These are phyloP conservation scores for Penicillium angulare DNA, from an alignment of 495 filamentous ascomycete species.

Conservation along the genomic window DNA sequence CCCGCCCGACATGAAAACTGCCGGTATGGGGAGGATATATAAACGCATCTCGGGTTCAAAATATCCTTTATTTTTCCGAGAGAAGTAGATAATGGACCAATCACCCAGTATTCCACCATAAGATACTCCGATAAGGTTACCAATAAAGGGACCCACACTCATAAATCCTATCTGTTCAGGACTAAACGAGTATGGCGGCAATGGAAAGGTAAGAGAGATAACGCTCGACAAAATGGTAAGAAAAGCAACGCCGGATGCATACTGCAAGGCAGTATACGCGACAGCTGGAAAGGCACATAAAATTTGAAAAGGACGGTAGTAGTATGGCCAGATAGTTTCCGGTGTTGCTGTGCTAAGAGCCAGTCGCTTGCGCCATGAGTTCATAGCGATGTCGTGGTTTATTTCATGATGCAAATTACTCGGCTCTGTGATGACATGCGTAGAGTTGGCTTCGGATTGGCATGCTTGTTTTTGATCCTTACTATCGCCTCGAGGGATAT, in stretches of 20 bases:
- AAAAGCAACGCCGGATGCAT: constrained; percentile 36
- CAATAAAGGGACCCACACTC: constrained; percentile 40
- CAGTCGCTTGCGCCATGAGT: constrained; percentile 25
- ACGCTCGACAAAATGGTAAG: constrained; percentile 34
- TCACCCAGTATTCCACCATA: constrained; percentile 41
- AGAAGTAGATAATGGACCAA: constrained; percentile 34
- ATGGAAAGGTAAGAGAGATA: constrained; percentile 30
- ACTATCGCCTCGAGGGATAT: neutral
- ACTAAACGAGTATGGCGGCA: constrained; percentile 42
- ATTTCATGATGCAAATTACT: constrained; percentile 18
- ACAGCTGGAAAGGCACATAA: constrained; percentile 37
- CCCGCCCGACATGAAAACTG: constrained; percentile 24
- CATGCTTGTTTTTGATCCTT: neutral
- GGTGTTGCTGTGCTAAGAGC: constrained; percentile 24
- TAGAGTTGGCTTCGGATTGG: constrained; percentile 3
- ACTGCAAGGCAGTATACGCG: constrained; percentile 38
- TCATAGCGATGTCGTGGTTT: constrained; percentile 24
- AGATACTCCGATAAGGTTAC: constrained; percentile 36
- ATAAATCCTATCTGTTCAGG: constrained; percentile 40
- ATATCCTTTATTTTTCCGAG: constrained; percentile 39
- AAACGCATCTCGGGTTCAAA: constrained; percentile 47
- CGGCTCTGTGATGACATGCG: constrained; percentile 5
- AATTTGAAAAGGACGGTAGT: constrained; percentile 32
- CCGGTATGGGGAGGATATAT: constrained; percentile 36
- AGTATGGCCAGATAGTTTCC: constrained; percentile 34